Percentiles rank a stretch among this genome's conserved stretches.
Conservation (phyloP, 78 protist species). For the Dictyostelium citrinum region DNA sequence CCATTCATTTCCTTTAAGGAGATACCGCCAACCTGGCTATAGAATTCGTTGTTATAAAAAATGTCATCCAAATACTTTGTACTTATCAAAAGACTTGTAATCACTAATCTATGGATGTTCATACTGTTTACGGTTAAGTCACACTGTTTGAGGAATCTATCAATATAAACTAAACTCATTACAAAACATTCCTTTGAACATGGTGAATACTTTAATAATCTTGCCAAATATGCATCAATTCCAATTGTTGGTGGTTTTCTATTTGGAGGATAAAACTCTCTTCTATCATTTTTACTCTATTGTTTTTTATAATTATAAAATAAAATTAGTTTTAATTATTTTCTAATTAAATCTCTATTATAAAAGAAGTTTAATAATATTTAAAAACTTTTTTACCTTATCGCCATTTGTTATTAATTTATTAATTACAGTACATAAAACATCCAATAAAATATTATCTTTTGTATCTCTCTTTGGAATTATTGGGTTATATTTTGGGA, state of each 20-base stretch:
- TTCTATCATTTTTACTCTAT: conserved; percentile 17
- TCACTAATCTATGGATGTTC: conserved; percentile 77
- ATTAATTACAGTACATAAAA: conserved; percentile 73
- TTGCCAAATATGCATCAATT: conserved; percentile 69
- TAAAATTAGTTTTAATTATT: background rate
- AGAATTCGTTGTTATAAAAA: conserved; percentile 76
- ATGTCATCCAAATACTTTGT: conserved; percentile 79
- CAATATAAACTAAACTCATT: conserved; percentile 72
- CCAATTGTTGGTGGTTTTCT: conserved; percentile 79
- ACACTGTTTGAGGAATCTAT: conserved; percentile 59
- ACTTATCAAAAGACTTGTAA: conserved; percentile 56
- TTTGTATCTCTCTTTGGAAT: conserved; percentile 73
- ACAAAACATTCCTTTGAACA: conserved; percentile 77
- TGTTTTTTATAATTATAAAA: background rate
- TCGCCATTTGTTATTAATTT: conserved; percentile 68
- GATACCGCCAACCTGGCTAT: conserved; percentile 78
- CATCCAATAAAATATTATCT: conserved; percentile 63
- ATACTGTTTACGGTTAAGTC: conserved; percentile 61
- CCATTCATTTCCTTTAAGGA: conserved; percentile 57
- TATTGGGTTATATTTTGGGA: conserved; percentile 55
- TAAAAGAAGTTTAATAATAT: background rate
- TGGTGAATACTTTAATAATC: conserved; percentile 72
- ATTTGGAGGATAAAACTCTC: conserved; percentile 77
- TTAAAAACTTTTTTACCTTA: conserved; percentile 9
- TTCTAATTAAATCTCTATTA: no score